Conservation (phyloP, 78 protist genomes). For the Planoprotostelium fungivorum region DNA sequence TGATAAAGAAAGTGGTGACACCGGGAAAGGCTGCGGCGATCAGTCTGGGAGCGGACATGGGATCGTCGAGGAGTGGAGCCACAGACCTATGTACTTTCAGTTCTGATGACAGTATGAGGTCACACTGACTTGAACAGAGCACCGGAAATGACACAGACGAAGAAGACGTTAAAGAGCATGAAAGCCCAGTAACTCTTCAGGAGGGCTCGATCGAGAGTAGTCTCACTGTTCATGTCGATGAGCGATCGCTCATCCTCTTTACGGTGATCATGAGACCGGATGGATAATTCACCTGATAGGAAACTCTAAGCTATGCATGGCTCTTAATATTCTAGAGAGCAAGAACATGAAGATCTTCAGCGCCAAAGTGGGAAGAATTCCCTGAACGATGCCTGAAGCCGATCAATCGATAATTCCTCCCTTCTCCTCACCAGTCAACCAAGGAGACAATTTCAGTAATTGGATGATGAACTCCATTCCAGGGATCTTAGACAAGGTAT, state of each 20-base stretch:
- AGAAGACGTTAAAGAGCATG: conserved; percentile 53
- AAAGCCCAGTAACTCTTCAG: conserved; percentile 35
- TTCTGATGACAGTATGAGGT: background rate
- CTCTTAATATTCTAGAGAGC: background rate
- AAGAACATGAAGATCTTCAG: conserved; percentile 42
- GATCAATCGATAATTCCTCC: background rate
- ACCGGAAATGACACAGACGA: conserved; percentile 60
- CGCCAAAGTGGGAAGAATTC: conserved; percentile 43
- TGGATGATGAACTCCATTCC: conserved; percentile 38
- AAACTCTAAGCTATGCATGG: background rate
- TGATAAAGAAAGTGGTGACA: background rate
- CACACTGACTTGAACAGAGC: conserved; percentile 39
- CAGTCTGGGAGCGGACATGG: background rate
- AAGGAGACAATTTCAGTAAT: conserved; percentile 10
- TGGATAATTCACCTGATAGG: too few species aligned
- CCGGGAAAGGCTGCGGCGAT: background rate
- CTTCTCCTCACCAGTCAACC: conserved; percentile 14
- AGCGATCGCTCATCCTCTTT: conserved; percentile 9
- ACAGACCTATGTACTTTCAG: background rate
- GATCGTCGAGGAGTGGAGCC: background rate
- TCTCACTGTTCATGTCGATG: conserved; percentile 5
- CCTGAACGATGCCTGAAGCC: conserved; percentile 20
- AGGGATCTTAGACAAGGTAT: conserved; percentile 20
- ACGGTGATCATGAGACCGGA: conserved; percentile 11
- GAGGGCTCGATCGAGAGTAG: background rate